Evolutionary conservation across 2,329 filamentous ascomycete genomes (phyloP).

Genomic region (Diaporthe eres): DNA sequence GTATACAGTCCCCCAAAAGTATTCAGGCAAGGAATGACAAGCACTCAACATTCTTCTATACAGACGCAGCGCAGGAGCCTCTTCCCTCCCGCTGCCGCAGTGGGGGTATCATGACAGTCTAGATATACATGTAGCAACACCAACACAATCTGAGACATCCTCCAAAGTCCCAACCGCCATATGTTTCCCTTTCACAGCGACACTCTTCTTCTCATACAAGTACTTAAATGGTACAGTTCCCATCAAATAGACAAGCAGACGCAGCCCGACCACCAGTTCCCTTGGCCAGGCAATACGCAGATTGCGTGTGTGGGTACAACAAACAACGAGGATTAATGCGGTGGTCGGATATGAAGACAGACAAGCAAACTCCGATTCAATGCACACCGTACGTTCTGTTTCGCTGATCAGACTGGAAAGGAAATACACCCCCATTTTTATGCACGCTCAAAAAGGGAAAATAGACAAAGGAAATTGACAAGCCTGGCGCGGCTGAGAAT

Average conservation of each 20-base stretch:
- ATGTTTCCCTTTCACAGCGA: neutral
- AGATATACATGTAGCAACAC: conserved; percentile 25
- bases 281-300: neutral
- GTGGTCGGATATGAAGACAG: neutral
- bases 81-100: conserved; percentile 30
- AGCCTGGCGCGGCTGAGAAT: neutral
- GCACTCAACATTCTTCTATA: conserved; percentile 20
- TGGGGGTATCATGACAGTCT: conserved; percentile 33
- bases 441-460: conserved; percentile 19
- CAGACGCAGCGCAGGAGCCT: conserved; percentile 29
- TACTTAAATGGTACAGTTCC: neutral
- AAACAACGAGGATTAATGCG: neutral
- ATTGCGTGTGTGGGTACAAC: neutral
- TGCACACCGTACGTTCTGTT: conserved; percentile 19
- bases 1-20: neutral
- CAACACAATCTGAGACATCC: conserved; percentile 1
- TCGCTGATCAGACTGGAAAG: conserved; percentile 9
- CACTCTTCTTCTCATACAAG: neutral
- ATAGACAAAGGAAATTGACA: conserved; percentile 29
- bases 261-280: neutral
- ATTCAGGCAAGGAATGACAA: neutral
- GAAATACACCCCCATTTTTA: conserved; percentile 23
- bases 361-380: conserved; percentile 17
- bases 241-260: conserved; percentile 6
- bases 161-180: neutral